These are phyloP conservation scores for Eucalyptus marginata DNA, from an alignment of 345 rosid genomes.

Conservation along the genomic window DNA sequence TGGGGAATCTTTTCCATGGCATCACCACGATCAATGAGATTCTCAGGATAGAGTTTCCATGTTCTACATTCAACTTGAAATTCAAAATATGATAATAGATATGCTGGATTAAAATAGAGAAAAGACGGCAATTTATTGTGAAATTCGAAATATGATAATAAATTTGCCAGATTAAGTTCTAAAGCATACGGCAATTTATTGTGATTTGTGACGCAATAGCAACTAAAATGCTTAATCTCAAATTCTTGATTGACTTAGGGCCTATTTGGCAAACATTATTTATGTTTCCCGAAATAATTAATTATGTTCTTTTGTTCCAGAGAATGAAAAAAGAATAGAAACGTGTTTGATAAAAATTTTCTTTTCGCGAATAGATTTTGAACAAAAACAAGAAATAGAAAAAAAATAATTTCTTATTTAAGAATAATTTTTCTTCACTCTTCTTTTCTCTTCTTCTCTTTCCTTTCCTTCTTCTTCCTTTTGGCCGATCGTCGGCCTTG, in stretches of 20 bases:
- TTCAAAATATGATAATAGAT: neutral
- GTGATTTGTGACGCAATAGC: neutral
- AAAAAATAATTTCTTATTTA: too few relatives aligned
- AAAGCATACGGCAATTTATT: neutral
- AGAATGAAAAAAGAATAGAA: too few relatives aligned
- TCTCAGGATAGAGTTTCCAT: neutral
- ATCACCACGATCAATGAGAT: neutral
- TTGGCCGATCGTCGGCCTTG: accelerated
- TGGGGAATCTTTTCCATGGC: neutral
- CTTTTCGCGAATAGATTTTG: accelerated
- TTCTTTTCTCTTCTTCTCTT: too few relatives aligned
- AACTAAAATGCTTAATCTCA: neutral
- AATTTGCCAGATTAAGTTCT: neutral
- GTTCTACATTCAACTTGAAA: neutral
- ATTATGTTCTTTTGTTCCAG: accelerated
- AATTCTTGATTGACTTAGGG: neutral
- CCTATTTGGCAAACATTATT: too few relatives aligned
- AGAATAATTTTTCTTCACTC: too few relatives aligned
- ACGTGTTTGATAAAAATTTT: accelerated
- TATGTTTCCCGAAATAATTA: accelerated
- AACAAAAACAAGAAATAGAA: accelerated
- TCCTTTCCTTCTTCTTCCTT: too few relatives aligned
- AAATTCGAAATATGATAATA: neutral
- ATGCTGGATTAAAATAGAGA: neutral
- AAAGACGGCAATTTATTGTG: accelerated